Conservation (phyloP, 139 green algal genomes). For the Tetradesmus obliquus region DNA sequence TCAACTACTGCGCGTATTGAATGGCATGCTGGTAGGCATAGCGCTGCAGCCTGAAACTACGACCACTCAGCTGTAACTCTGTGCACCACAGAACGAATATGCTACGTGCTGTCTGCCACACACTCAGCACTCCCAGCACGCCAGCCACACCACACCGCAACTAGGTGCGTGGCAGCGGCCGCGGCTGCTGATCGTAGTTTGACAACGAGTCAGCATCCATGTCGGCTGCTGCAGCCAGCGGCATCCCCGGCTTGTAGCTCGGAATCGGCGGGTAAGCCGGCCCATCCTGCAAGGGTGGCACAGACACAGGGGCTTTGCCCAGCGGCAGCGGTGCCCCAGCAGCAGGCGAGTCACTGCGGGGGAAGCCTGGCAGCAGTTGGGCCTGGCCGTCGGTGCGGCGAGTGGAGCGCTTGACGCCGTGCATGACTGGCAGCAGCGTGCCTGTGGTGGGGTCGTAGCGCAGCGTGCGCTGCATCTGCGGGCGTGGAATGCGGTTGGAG, state of each 20-base stretch:
- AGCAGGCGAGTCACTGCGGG: neutral
- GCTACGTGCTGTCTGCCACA: neutral
- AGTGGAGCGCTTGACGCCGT: conserved; percentile 23
- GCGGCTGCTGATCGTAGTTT: neutral
- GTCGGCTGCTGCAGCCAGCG: neutral
- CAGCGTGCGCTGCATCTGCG: conserved; percentile 32
- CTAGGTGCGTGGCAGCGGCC: neutral
- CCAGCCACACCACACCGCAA: neutral
- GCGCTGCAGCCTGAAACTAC: too few relatives aligned
- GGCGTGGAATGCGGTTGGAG: neutral
- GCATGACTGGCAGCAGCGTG: conserved; percentile 15
- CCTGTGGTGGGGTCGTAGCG: neutral
- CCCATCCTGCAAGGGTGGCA: neutral
- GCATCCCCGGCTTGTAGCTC: neutral
- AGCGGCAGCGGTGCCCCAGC: neutral
- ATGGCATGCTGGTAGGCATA: too few relatives aligned
- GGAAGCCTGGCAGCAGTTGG: neutral
- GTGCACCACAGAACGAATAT: too few relatives aligned
- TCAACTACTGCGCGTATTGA: too few relatives aligned
- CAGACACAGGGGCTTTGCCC: neutral
- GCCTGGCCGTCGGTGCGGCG: neutral
- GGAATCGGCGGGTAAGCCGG: neutral
- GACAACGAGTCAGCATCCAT: neutral
- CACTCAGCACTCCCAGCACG: neutral
- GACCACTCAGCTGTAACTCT: too few relatives aligned